Evolutionary conservation across 1,284 basidiomycete species (phyloP).

Genomic region (Jaminaea rosea): DNA sequence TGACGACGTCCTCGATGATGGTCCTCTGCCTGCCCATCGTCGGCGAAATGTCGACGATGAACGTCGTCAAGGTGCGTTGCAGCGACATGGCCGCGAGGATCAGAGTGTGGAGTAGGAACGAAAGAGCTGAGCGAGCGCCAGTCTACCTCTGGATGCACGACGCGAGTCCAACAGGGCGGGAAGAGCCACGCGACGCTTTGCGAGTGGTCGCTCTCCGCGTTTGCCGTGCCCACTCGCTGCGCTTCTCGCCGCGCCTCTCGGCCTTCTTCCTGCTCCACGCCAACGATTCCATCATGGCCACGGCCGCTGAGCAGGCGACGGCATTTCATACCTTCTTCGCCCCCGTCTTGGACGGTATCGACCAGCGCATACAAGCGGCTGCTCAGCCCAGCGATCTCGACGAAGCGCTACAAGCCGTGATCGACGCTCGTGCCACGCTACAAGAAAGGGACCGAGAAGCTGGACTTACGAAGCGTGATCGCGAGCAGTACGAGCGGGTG

Average conservation of each 20-base stretch:
- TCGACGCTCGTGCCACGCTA: background rate
- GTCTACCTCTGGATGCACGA: too few relatives aligned
- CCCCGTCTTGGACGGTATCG: background rate
- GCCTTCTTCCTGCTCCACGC: background rate
- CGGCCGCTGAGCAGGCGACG: background rate
- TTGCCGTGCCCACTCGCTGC: too few relatives aligned
- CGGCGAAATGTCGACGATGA: slow-evolving; percentile 74
- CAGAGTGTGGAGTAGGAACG: too few relatives aligned
- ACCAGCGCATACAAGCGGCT: background rate
- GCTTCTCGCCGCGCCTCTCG: too few relatives aligned
- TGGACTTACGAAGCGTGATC: background rate
- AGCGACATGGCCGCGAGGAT: background rate
- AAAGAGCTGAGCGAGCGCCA: too few relatives aligned
- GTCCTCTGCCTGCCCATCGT: slow-evolving; percentile 62
- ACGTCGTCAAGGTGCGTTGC: slow-evolving; percentile 44
- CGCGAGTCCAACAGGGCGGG: too few relatives aligned
- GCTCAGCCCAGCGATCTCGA: background rate
- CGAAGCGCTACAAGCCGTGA: background rate
- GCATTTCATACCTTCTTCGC: background rate
- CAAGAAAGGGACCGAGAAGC: background rate
- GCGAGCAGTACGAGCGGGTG: background rate
- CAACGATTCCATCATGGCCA: background rate
- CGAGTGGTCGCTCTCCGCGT: too few relatives aligned
- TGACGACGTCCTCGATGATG: slow-evolving; percentile 21
- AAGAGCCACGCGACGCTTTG: too few relatives aligned